These are phyloP conservation scores for Dothistroma pini DNA, from an alignment of 2,329 filamentous ascomycete genomes.

Conservation along the genomic window DNA sequence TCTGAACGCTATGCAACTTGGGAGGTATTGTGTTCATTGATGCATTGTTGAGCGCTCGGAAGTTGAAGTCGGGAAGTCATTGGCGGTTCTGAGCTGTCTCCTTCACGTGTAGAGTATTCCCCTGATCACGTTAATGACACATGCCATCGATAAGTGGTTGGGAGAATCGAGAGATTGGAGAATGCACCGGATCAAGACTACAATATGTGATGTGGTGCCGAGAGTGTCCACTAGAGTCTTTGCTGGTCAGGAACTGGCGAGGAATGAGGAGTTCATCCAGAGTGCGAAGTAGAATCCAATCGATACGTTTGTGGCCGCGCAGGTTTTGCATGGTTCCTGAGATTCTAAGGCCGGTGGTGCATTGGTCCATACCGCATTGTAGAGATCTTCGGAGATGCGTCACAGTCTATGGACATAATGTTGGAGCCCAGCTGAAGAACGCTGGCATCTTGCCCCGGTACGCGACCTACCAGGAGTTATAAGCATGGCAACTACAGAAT, in stretches of 20 bases:
- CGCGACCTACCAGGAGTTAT: too few relatives aligned
- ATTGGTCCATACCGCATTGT: slow-evolving; percentile 36
- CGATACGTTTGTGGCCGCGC: not conserved
- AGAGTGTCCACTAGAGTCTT: slow-evolving; percentile 41
- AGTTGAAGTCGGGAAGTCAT: too few relatives aligned
- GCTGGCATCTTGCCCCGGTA: not conserved
- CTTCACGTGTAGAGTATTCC: too few relatives aligned
- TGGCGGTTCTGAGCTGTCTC: too few relatives aligned
- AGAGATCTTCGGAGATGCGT: slow-evolving; percentile 25
- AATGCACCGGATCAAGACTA: slow-evolving; percentile 13
- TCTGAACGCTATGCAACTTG: too few relatives aligned
- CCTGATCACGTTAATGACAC: too few relatives aligned
- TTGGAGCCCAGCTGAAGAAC: not conserved
- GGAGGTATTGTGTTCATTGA: too few relatives aligned
- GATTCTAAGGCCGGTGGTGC: slow-evolving; percentile 34
- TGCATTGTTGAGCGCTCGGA: too few relatives aligned
- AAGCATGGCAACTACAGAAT: too few relatives aligned
- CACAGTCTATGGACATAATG: too few relatives aligned
- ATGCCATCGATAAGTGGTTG: not conserved
- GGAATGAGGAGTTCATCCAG: slow-evolving; percentile 39
- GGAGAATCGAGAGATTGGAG: slow-evolving; percentile 8
- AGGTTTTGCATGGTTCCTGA: slow-evolving; percentile 26
- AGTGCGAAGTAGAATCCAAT: slow-evolving; percentile 36
- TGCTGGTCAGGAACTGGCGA: slow-evolving; percentile 35
- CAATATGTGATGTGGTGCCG: slow-evolving; percentile 35